Evolutionary conservation across 2,329 filamentous ascomycete species (phyloP), one percentile per base, ranked within the genome.

Genomic region (Aureobasidium sp.): DNA sequence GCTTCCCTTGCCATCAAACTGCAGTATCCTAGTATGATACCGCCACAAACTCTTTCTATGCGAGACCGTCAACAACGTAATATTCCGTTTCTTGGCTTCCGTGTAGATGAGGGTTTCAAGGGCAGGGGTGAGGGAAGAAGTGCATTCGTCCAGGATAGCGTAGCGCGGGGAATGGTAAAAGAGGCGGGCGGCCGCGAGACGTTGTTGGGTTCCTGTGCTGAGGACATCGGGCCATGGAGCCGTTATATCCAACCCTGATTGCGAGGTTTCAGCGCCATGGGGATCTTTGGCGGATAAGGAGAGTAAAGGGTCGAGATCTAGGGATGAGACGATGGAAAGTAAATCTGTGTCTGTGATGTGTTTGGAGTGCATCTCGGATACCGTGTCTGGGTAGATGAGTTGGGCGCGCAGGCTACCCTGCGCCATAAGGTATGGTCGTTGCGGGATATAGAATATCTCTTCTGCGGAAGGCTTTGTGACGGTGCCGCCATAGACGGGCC

Each of bases 91-190:
- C 80, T 99, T 97, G 56, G 94, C 94, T 61, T 91, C 92, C 69
- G 97, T 93, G 75, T 99, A 99, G 91, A 99, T 97, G 72, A 91
- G 83, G 72, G 91, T 88, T 72, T 99, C 94, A 64, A 92, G 91
- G 68, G 97, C 93, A 31, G 97, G 82, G 17, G 95, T 97, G n/a
- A 99, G 91, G 58, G 87, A 91, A 62, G 88, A 92, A 7, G 94
- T 99, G 76, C 94, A 99, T 77, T 99, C 94, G 73, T 99, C 94
- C 41, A 99, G 80, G 67, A 99, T 99, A 12, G 94, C 94, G 74
- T 96, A 97, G 68, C 89, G 87, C 0, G 93, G 93, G 11, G 86
- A 82, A 76, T 97, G 93, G 76, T 97, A 97, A 76, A 97, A 97
- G 20, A 96, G 82, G 0, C 94, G 83, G 0, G 94, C 94, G 90